phyloP scores from a whole-genome alignment of 805 yeast genomes.

The Candida nitratophila region DNA sequence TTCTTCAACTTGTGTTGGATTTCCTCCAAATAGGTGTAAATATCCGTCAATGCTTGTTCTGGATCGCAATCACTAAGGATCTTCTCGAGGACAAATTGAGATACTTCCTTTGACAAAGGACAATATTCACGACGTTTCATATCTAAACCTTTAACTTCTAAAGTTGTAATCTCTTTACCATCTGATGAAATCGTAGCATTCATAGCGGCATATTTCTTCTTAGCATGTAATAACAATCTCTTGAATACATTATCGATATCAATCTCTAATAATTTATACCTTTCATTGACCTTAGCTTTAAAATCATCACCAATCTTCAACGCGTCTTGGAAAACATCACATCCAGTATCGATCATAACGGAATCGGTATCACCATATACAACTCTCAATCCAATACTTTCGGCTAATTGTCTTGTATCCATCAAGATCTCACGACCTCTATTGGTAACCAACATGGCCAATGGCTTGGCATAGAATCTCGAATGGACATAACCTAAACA shows the following conservation, averaged over 20 bases:
- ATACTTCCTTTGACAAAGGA: constrained; percentile 83
- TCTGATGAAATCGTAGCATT: constrained; percentile 35
- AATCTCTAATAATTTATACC: constrained; percentile 81
- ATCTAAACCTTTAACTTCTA: constrained; percentile 95
- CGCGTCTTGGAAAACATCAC: constrained; percentile 62
- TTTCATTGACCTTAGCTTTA: constrained; percentile 78
- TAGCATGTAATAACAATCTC: constrained; percentile 79
- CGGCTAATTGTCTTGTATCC: constrained; percentile 92
- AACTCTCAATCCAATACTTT: constrained; percentile 71
- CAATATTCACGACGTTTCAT: constrained; percentile 96
- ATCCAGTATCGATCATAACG: constrained; percentile 94
- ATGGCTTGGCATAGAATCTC: constrained; percentile 90
- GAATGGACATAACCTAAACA: constrained; percentile 91
- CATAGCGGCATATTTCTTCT: constrained; percentile 95
- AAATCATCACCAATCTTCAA: constrained; percentile 77
- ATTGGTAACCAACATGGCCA: constrained; percentile 91
- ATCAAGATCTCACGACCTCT: constrained; percentile 93
- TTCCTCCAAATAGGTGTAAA: constrained; percentile 64
- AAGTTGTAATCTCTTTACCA: constrained; percentile 48
- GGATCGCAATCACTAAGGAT: constrained; percentile 69
- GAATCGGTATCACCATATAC: constrained; percentile 99
- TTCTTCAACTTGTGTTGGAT: constrained; percentile 49
- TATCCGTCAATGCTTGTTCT: constrained; percentile 63
- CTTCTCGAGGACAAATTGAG: constrained; percentile 65
- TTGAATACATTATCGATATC: constrained; percentile 93